Evolutionary conservation across 306 rosid species (phyloP), one percentile per base, ranked within the genome.

Genomic region (Spatholobus suberectus): DNA sequence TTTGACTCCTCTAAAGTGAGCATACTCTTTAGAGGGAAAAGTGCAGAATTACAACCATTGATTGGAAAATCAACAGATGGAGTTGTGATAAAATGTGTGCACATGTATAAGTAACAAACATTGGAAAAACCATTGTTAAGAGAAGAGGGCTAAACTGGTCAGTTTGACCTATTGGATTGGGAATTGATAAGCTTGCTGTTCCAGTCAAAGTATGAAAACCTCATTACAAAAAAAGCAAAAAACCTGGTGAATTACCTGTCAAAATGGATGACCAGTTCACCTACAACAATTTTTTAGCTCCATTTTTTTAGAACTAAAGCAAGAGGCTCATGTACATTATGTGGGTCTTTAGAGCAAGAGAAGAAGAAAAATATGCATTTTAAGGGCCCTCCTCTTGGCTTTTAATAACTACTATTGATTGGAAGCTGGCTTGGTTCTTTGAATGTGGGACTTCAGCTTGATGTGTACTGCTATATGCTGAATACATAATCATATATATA

Each of bases 341-440:
- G 27, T 37, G 29, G 4, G n/a, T 6, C 54, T 21, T 14, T 11
- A 44, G 21, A 15, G 35, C 35, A 10, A 58, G 23, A n/a, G n/a
- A n/a, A 44, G 23, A 44, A 26, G 57, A 70, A 44, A 24, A 51
- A 24, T 34, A 3, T 44, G 23, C 23, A 43, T 46, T 46, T 15
- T 14, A 46, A 44, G 43, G 75, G 61, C n/a, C 61, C 5, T 71
- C 61, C 61, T 47, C 43, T 71, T 26, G 41, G 26, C 41, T 71
- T 26, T 47, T 70, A 27, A 71, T 71, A 17, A 46, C 26, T 47
- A 27, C 43, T 46, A 27, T 44, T 44, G 5, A 29, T 71, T 44
- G 59, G 59, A 70, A 46, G 59, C 15, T 70, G 7, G 41, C 37
- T 41, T 44, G 59, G 12, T 70, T 70, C 59, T 70, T 66, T 69